Evolutionary conservation across 2,329 filamentous ascomycete species (phyloP), one percentile per base, ranked within the genome.

Genomic region (Aspergillus sergii): DNA sequence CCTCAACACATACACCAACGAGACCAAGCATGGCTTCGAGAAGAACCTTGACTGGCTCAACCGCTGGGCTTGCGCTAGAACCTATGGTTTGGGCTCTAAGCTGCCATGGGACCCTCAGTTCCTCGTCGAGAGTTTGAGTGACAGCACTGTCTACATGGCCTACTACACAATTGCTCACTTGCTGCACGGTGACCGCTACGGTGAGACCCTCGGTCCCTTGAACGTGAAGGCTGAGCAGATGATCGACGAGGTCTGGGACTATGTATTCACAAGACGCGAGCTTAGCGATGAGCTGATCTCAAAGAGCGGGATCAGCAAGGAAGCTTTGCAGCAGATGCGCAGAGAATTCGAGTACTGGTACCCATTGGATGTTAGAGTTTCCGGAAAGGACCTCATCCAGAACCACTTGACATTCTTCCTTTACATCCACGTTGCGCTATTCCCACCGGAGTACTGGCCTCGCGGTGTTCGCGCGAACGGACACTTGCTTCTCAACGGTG

Each of bases 291-390:
- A 90, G 19, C 81, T 92, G 43, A 77, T 89, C 57, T 76, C 81
- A 66, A 82, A 86, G 62, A 91, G 88, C 63, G 89, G 89, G 45
- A 96, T 97, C 64, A 84, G 88, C 64, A 88, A 89, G 78, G 87
- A 89, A 64, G 87, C 87, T 3, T 84, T 99, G 51, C 87, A 92
- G 74, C 86, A 87, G 46, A 91, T 99, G 91, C 87, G 93, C 64
- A 87, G 94, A 73, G 93, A 96, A 72, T 98, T 98, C 72, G 91
- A 95, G 78, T 99, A 97, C 85, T 98, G 93, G 84, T 99, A 98
- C 79, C 95, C 95, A 46, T 83, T 98, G 58, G 94, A 98, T 73
- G 83, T 97, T 69, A 87, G 93, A 71, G 89, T 91, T 48, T 95
- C 91, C 41, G 95, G 94, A 71, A 98, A 98, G 83, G 94, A 97